Base-by-base conservation (phyloP, 495 filamentous ascomycete species). In the Amniculicola lignicola region DNA sequence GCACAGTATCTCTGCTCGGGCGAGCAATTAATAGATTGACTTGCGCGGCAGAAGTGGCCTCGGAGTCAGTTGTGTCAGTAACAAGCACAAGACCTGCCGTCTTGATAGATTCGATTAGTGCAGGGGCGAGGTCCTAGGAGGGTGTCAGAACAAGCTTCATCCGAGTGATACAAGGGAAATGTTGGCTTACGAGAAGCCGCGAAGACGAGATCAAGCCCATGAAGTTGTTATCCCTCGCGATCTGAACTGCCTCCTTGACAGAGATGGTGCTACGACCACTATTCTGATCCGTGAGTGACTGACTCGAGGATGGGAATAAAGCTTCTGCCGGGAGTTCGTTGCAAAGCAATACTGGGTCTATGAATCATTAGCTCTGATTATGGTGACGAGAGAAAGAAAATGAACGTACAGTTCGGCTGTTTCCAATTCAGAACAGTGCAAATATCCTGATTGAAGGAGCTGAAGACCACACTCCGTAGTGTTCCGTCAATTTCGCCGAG, bases 371-470 rank as follows among this genome's bases (percentile, higher is more conserved):
- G 9, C 11, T 12, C 37, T 6, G 16, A 18, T 18, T 9, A 12
- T 18, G 6, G 7, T 10, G 10, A 10, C 9, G 16, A 19, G 10
- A 9, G 16, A 10, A 18, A 33, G 6, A 6, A 18, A 9, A 40
- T 9, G 37, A 19, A 70, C 82, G 74, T 70, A 89, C 86, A 98
- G 61, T 97, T 98, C 10, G 93, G 93, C 68, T 98, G 93, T 70
- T 98, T 98, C 94, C 94, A 98, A 68, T 97, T 97, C 46, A 98
- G 65, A 3, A 91, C 89, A 29, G 87, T 90, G 69, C 93, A 98
- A 24, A 97, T 81, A 61, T 85, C 86, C 10, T 86, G 74, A 67
- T 96, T 96, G 59, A 89, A 94, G 5, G 87, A 90, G 54, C 88
- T 91, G 68, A 97, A 96, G 19, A 97, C 88, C 36, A 98, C 84